phyloP scores from a whole-genome alignment of 2,329 filamentous ascomycete species.

The Epichloe coenophiala region DNA sequence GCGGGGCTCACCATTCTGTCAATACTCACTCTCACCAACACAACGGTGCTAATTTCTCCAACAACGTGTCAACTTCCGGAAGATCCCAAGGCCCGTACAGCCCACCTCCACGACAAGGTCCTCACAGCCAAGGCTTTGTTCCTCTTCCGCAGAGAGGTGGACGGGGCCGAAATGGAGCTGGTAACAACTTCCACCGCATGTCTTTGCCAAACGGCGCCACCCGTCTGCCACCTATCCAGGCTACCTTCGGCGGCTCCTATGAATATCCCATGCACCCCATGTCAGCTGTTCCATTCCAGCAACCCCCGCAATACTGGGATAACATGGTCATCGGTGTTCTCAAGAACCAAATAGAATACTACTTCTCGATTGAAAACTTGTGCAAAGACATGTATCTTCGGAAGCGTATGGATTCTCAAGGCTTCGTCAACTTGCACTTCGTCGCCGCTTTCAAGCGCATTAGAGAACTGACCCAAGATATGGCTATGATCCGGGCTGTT shows the following conservation, averaged over 20 bases:
- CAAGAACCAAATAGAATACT: constrained; percentile 62
- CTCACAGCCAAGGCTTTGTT: constrained; percentile 22
- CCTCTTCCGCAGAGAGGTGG: constrained; percentile 22
- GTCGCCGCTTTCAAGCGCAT: constrained; percentile 77
- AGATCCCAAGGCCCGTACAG: constrained; percentile 28
- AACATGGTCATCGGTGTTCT: constrained; percentile 33
- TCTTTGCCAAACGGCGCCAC: constrained; percentile 23
- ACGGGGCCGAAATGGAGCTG: constrained; percentile 19
- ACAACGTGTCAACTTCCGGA: constrained; percentile 21
- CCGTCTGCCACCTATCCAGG: constrained; percentile 24
- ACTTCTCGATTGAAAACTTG: constrained; percentile 92
- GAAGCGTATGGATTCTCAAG: constrained; percentile 87
- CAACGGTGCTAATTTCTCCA: constrained; percentile 16
- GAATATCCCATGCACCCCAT: constrained; percentile 29
- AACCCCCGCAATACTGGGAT: constrained; percentile 34
- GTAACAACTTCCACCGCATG: constrained; percentile 24
- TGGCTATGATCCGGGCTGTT: constrained; percentile 60
- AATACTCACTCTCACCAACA: constrained; percentile 23
- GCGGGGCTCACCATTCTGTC: constrained; percentile 28
- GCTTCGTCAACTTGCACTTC: constrained; percentile 70
- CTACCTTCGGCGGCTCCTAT: constrained; percentile 19
- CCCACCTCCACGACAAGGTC: constrained; percentile 29
- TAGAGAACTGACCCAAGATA: constrained; percentile 35
- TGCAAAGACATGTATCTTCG: constrained; percentile 86
- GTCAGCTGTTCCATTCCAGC: constrained; percentile 21